Evolutionary conservation across 768 basidiomycete genomes (phyloP).

Genomic region (Tubosaeta brunneosetosa): DNA sequence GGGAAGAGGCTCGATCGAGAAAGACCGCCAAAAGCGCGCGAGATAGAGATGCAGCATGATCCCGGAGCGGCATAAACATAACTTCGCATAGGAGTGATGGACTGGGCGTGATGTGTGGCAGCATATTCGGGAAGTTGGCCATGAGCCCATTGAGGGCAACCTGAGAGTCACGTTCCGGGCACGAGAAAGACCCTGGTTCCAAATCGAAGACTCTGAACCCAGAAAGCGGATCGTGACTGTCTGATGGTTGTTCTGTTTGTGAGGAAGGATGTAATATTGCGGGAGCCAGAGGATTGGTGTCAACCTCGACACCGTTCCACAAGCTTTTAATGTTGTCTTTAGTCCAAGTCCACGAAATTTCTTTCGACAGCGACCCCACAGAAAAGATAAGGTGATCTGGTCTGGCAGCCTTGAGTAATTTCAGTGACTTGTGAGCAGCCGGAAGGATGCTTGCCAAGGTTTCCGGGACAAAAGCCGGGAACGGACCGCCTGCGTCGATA

Average conservation of each 20-base stretch:
- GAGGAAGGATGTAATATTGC: background rate
- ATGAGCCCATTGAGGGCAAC: slow-evolving; percentile 46
- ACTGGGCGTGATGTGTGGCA: slow-evolving; percentile 64
- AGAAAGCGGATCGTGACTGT: slow-evolving; percentile 34
- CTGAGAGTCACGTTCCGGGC: slow-evolving; percentile 17
- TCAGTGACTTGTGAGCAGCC: slow-evolving; percentile 65
- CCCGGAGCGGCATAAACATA: slow-evolving; percentile 56
- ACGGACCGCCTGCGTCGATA: slow-evolving; percentile 37
- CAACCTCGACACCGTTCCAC: slow-evolving; percentile 5
- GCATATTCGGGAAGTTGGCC: slow-evolving; percentile 47
- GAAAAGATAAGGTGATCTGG: slow-evolving; percentile 63
- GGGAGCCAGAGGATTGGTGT: background rate
- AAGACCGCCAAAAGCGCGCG: slow-evolving; percentile 63
- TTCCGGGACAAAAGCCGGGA: slow-evolving; percentile 61
- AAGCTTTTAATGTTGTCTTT: slow-evolving; percentile 9
- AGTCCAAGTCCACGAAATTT: slow-evolving; percentile 48
- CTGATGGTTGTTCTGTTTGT: background rate
- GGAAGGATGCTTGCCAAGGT: slow-evolving; percentile 50
- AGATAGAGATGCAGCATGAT: slow-evolving; percentile 62
- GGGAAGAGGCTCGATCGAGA: slow-evolving; percentile 55
- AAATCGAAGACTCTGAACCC: slow-evolving; percentile 59
- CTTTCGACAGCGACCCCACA: slow-evolving; percentile 23
- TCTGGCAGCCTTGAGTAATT: slow-evolving; percentile 57
- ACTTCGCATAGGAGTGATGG: slow-evolving; percentile 57
- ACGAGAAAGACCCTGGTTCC: slow-evolving; percentile 50